Evolutionary conservation across 2,329 filamentous ascomycete genomes (phyloP).

Genomic region (Colletotrichum musae): DNA sequence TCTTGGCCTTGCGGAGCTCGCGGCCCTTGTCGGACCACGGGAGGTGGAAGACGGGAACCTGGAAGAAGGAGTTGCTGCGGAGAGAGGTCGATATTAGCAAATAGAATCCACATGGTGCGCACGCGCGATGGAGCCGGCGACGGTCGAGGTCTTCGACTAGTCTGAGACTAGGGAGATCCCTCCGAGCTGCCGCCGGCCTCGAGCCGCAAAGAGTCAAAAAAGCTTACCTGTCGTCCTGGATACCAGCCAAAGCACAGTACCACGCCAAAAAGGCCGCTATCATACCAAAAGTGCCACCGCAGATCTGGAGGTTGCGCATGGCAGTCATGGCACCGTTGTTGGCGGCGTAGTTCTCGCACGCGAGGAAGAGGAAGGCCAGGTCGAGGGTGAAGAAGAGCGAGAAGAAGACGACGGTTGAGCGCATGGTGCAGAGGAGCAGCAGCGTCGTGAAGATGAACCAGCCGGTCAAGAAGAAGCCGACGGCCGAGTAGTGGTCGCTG

Average conservation of each 20-base stretch:
- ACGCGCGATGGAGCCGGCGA: no score
- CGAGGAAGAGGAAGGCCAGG: constrained; percentile 81
- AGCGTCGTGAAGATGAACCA: constrained; percentile 91
- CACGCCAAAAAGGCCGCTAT: constrained; percentile 86
- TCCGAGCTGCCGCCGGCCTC: background rate
- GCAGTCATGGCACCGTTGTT: constrained; percentile 65
- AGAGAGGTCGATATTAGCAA: constrained; percentile 34
- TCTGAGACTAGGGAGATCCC: background rate
- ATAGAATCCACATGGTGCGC: constrained; percentile 21
- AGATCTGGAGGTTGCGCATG: constrained; percentile 70
- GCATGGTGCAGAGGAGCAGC: constrained; percentile 80
- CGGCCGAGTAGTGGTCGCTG: constrained; percentile 68
- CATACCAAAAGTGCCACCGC: constrained; percentile 85
- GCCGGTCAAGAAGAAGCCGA: constrained; percentile 82
- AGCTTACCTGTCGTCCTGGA: constrained; percentile 78
- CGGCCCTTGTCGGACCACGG: constrained; percentile 89
- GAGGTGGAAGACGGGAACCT: constrained; percentile 93
- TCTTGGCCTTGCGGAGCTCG: constrained; percentile 68
- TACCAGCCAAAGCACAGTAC: constrained; percentile 89
- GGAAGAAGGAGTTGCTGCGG: constrained; percentile 86
- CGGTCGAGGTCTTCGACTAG: background rate
- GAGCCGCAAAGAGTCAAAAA: constrained; percentile 6
- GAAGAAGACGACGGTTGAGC: constrained; percentile 85
- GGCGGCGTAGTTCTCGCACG: constrained; percentile 71
- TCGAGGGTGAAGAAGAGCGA: constrained; percentile 83